Evolutionary conservation across 768 basidiomycete genomes (phyloP).

Genomic region (Lepiota brunneoincarnata): DNA sequence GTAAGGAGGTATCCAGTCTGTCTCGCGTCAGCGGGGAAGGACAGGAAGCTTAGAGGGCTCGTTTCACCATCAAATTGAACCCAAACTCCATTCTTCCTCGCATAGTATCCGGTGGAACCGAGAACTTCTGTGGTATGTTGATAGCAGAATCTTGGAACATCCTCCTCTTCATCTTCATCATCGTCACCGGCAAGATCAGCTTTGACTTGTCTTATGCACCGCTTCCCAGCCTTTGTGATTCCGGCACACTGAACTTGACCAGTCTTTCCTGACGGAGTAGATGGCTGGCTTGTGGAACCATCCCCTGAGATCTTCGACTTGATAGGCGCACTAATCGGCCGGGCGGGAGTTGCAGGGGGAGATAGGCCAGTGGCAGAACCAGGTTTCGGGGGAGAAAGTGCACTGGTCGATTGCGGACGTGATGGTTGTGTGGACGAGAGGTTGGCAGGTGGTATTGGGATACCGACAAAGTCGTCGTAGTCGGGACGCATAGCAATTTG

Average conservation of each 20-base stretch:
- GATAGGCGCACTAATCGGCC: not conserved
- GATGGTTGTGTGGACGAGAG: constrained; percentile 7
- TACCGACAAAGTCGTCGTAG: constrained; percentile 15
- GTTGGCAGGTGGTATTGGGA: constrained; percentile 9
- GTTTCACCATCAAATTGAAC: constrained; percentile 56
- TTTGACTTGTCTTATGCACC: constrained; percentile 60
- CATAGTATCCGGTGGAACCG: constrained; percentile 53
- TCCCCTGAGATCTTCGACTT: not conserved
- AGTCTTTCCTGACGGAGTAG: constrained; percentile 17
- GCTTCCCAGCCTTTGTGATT: constrained; percentile 60
- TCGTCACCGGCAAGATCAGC: constrained; percentile 30
- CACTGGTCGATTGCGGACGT: not conserved
- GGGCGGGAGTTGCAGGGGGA: not conserved
- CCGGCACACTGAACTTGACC: constrained; percentile 55
- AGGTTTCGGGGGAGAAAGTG: not conserved
- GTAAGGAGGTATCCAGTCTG: constrained; percentile 73
- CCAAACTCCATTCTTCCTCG: constrained; percentile 46
- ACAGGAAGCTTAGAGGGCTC: not conserved
- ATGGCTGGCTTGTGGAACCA: constrained; percentile 20
- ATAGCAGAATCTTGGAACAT: constrained; percentile 52
- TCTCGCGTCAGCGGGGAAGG: constrained; percentile 10
- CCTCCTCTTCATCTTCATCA: constrained; percentile 24
- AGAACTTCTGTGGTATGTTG: constrained; percentile 62
- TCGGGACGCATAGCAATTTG: constrained; percentile 31
- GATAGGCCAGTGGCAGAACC: not conserved